A percentile compares a stretch with the other conserved stretches of the same genome.
Evolutionary conservation across 2,329 filamentous ascomycete species (phyloP).

Genomic region (Aspergillus chevalieri): DNA sequence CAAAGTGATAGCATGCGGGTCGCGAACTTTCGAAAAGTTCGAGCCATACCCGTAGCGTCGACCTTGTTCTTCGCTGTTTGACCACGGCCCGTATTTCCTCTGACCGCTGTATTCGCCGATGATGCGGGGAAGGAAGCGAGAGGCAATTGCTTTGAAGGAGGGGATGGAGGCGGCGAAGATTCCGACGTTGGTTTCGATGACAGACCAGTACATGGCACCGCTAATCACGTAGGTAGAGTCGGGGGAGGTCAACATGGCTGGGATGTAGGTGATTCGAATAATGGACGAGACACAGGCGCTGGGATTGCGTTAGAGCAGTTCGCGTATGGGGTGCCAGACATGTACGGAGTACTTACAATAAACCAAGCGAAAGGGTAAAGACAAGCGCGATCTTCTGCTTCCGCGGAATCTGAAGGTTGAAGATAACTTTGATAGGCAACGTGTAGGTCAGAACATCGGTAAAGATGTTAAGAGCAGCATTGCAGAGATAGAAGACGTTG

Average conservation of each 20-base stretch:
- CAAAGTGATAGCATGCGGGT: slow-evolving; percentile 15
- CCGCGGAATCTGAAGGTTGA: slow-evolving; percentile 41
- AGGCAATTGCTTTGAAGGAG: slow-evolving; percentile 36
- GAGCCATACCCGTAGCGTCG: slow-evolving; percentile 13
- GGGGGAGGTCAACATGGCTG: slow-evolving; percentile 33
- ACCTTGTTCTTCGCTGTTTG: slow-evolving; percentile 10
- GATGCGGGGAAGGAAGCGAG: slow-evolving; percentile 39
- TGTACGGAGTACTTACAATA: slow-evolving; percentile 29
- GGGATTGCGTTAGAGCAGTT: not conserved
- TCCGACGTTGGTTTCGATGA: slow-evolving; percentile 38
- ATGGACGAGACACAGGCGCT: slow-evolving; percentile 45
- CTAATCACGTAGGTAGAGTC: slow-evolving; percentile 34
- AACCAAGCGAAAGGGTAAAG: slow-evolving; percentile 46
- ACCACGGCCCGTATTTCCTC: slow-evolving; percentile 20
- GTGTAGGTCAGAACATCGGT: slow-evolving; percentile 54
- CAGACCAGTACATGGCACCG: slow-evolving; percentile 42
- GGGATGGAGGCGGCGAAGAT: slow-evolving; percentile 41
- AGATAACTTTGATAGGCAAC: slow-evolving; percentile 46
- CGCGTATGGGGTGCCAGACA: too few relatives aligned
- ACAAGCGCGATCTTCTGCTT: slow-evolving; percentile 45
- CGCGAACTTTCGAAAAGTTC: slow-evolving; percentile 22
- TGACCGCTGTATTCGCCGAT: slow-evolving; percentile 27
- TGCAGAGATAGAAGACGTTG: slow-evolving; percentile 46
- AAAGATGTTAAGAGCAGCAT: slow-evolving; percentile 55
- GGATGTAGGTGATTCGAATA: slow-evolving; percentile 43